A percentile compares a stretch with the other conserved stretches of the same genome.
phyloP scores from a whole-genome alignment of 1,284 basidiomycete genomes.

The Cutaneotrichosporon cavernicola region DNA sequence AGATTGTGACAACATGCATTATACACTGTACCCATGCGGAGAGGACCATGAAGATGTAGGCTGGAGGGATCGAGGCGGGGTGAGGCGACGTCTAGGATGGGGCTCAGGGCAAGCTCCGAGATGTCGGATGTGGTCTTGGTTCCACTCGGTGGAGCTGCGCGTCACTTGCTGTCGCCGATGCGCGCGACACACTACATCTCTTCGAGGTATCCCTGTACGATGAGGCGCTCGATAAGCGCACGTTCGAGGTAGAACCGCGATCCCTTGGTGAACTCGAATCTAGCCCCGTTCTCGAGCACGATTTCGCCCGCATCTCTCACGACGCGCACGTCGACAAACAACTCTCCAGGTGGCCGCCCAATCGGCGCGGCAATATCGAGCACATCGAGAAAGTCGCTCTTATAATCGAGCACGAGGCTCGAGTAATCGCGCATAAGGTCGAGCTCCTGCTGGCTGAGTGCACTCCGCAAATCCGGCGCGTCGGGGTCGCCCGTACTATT shows the following conservation, averaged over 20 bases:
- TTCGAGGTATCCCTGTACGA: conserved; percentile 87
- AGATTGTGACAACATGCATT: conserved; percentile 24
- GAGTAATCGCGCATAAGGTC: conserved; percentile 85
- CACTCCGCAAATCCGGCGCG: conserved; percentile 64
- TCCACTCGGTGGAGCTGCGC: no score
- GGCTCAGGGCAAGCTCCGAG: no score
- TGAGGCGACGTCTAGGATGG: neutral
- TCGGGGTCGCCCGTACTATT: conserved; percentile 27
- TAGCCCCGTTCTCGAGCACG: conserved; percentile 76
- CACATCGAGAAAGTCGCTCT: conserved; percentile 79
- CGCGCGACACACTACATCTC: conserved; percentile 44
- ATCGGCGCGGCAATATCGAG: conserved; percentile 80
- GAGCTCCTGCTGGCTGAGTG: conserved; percentile 83
- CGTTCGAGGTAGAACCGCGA: conserved; percentile 81
- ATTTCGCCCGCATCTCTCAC: conserved; percentile 82
- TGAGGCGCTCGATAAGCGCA: conserved; percentile 84
- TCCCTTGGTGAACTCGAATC: conserved; percentile 82
- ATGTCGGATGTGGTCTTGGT: neutral
- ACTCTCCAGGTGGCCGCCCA: conserved; percentile 60
- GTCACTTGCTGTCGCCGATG: neutral
- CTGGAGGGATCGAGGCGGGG: neutral
- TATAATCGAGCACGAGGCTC: conserved; percentile 74
- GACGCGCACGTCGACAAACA: conserved; percentile 54
- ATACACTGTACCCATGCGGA: conserved; percentile 20
- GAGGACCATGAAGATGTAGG: neutral